Conservation (phyloP, 2,329 filamentous ascomycete genomes). For the Clonostachys byssicola region DNA sequence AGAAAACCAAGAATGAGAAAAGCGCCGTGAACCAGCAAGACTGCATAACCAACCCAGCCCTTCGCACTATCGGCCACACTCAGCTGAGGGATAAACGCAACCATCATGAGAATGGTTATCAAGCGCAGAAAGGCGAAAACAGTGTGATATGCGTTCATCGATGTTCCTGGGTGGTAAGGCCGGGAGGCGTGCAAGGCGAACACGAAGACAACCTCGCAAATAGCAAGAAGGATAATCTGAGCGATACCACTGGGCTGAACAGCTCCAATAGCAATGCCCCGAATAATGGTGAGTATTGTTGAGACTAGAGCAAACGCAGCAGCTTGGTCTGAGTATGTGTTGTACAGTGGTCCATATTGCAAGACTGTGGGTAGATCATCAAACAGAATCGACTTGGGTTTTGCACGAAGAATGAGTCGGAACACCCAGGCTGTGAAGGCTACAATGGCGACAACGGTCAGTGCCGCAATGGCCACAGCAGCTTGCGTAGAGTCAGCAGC, state of each 20-base stretch:
- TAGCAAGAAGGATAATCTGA: constrained; percentile 86
- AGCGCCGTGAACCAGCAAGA: constrained; percentile 78
- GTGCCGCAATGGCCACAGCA: constrained; percentile 68
- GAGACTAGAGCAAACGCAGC: constrained; percentile 87
- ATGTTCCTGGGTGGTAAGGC: constrained; percentile 85
- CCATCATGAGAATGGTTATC: constrained; percentile 69
- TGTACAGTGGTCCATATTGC: constrained; percentile 90
- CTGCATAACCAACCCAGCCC: constrained; percentile 93
- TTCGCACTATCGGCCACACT: constrained; percentile 74
- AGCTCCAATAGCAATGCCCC: constrained; percentile 87
- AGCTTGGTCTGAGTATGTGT: constrained; percentile 93
- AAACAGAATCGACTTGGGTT: constrained; percentile 82
- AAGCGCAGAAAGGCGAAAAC: constrained; percentile 78
- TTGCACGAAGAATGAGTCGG: constrained; percentile 72
- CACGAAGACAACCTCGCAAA: constrained; percentile 89
- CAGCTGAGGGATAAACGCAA: constrained; percentile 80
- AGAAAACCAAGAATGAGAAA: constrained; percentile 91
- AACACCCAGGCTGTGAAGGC: constrained; percentile 76
- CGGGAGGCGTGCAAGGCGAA: constrained; percentile 85
- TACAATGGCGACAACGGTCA: constrained; percentile 70
- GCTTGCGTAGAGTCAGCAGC: constrained; percentile 63
- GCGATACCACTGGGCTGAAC: constrained; percentile 91
- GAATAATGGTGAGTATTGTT: constrained; percentile 76
- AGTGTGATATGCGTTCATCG: constrained; percentile 95
- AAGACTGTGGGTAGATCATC: constrained; percentile 89